A percentile compares a stretch with the other conserved stretches of the same genome.
phyloP scores from a whole-genome alignment of 2,329 filamentous ascomycete species.

The Zasmidium angulare region DNA sequence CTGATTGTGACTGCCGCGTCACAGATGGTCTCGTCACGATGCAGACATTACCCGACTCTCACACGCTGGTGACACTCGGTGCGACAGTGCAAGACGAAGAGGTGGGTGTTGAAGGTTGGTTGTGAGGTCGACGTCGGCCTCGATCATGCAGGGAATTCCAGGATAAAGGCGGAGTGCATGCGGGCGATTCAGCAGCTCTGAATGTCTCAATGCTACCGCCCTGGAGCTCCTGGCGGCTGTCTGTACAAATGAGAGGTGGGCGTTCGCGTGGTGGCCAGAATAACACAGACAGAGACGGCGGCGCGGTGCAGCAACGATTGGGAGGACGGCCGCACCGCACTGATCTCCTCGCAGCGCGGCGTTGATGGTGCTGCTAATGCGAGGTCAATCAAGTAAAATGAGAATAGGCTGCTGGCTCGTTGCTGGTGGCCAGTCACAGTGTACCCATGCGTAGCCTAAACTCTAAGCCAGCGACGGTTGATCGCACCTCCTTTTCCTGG shows the following conservation, averaged over 20 bases:
- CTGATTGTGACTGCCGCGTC: not conserved
- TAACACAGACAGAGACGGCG: too few species aligned
- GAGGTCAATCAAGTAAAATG: too few species aligned
- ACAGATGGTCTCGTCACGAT: not conserved
- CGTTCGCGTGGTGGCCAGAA: too few species aligned
- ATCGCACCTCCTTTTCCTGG: too few species aligned
- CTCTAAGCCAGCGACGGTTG: too few species aligned
- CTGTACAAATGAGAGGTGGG: not conserved
- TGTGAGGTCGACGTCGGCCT: not conserved
- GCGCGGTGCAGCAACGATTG: too few species aligned
- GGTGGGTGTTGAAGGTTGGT: not conserved
- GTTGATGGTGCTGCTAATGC: too few species aligned
- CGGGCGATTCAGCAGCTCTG: not conserved
- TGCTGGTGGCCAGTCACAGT: too few species aligned
- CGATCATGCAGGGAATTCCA: constrained; percentile 7
- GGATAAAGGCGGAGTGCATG: constrained; percentile 1
- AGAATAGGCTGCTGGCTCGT: too few species aligned
- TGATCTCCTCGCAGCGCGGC: too few species aligned
- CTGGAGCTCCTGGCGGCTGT: not conserved
- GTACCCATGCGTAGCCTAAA: too few species aligned
- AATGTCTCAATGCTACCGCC: not conserved
- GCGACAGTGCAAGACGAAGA: not conserved
- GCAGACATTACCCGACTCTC: not conserved
- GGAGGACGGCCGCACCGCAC: too few species aligned
- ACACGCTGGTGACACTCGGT: not conserved